Base-by-base conservation (phyloP, 768 basidiomycete genomes). In the Gymnopilus dilepis region DNA sequence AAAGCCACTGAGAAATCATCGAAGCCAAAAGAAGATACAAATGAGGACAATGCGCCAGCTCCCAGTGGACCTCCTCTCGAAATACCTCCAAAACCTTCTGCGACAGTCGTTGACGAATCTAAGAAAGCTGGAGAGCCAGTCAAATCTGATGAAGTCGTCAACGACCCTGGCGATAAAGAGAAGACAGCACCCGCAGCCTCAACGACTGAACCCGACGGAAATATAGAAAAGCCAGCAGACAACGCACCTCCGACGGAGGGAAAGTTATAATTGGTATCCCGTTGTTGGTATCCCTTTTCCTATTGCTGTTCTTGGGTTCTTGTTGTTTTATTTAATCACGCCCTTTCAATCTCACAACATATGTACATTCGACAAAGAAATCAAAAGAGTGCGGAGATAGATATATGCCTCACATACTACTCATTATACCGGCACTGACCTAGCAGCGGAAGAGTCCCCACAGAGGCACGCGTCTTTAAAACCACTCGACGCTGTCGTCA, bases 351-450 rank as follows among this genome's bases (percentile, higher is more conserved):
- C 28, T 50, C 17, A 17, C 17, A 50, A 8, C 47, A 50, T 9
- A 31, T 60, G 31, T 60, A 31, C 33, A 45, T 37, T 17, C 4
- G 26, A 48, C 26, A 43, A 41, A n/a, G 24, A 31, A 47, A 3
- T 19, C 22, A 28, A 41, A 22, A 57, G 61, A 56, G 40, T n/a
- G 53, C 59, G 59, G 54, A 66, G 56, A 80, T 91, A 66, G 56
- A 80, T 91, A 87, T 92, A 62, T 73, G 89, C 90, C 86, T 80
- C 89, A 86, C 78, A 91, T 92, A 92, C 90, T 91, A 92, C 90
- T 77, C 89, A 82, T 77, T 56, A 70, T 75, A 80, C 88, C 85
- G 78, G 87, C 90, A 92, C 86, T 72, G 68, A 67, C 88, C 90
- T 91, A 76, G 87, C 90, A 84, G 76, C 79, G 84, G 87, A 82